Evolutionary conservation across 2,329 filamentous ascomycete species (phyloP).

Genomic region (Aureobasidium sp.): DNA sequence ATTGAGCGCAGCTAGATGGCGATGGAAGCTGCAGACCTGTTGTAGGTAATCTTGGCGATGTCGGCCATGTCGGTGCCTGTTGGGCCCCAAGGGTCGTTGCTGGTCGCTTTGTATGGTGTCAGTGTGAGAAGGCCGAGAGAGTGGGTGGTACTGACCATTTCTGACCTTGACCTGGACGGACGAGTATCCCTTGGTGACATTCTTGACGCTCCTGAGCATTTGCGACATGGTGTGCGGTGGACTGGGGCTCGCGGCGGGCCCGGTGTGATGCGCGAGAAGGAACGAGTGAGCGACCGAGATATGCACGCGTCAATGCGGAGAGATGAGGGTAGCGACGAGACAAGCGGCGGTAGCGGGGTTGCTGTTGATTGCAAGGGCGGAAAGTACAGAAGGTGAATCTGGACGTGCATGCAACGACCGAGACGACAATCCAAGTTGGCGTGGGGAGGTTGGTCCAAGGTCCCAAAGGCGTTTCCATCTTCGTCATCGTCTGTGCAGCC

Average conservation of each 20-base stretch:
- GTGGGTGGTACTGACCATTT: constrained; percentile 60
- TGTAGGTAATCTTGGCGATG: constrained; percentile 95
- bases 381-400: not conserved
- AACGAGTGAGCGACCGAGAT: not conserved
- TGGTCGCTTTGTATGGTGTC: constrained; percentile 59
- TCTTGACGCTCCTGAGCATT: constrained; percentile 95
- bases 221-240: constrained; percentile 63
- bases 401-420: not conserved
- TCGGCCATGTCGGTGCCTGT: constrained; percentile 98
- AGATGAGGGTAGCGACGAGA: not conserved
- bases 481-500: constrained; percentile 10
- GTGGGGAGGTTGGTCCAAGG: not conserved
- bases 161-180: constrained; percentile 95
- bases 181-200: constrained; percentile 98
- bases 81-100: constrained; percentile 97
- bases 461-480: not conserved
- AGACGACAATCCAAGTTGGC: not conserved
- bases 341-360: not conserved
- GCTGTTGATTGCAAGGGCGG: not conserved
- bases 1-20: not conserved
- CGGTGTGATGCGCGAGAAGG: not conserved
- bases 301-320: not conserved
- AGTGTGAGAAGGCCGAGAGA: constrained; percentile 11
- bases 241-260: not conserved
- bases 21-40: constrained; percentile 58